Evolutionary conservation across 2,329 filamentous ascomycete genomes (phyloP).

Genomic region (Ilyonectria robusta): DNA sequence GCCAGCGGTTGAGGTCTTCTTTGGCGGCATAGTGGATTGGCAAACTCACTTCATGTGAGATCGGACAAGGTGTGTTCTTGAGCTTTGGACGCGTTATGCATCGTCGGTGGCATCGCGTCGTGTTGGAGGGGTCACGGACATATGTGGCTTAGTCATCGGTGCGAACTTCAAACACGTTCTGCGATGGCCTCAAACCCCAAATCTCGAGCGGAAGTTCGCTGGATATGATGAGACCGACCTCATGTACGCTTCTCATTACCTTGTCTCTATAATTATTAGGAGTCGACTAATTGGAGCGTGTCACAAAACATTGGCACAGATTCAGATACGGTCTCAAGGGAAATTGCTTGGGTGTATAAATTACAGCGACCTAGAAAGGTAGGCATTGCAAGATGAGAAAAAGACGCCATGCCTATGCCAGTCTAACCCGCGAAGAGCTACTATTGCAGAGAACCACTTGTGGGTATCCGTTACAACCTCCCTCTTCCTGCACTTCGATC

Average conservation of each 20-base stretch:
- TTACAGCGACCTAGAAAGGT: conserved; percentile 71
- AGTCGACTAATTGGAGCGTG: not conserved
- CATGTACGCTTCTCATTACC: no score
- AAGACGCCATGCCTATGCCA: conserved; percentile 65
- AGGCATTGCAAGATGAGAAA: conserved; percentile 60
- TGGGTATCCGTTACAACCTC: conserved; percentile 58
- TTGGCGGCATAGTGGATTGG: conserved; percentile 59
- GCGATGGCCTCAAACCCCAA: not conserved
- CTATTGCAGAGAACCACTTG: conserved; percentile 57
- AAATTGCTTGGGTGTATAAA: conserved; percentile 74
- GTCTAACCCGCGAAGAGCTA: conserved; percentile 63
- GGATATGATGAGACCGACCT: no score
- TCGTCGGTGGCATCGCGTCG: not conserved
- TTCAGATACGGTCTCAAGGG: conserved; percentile 54
- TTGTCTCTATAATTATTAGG: no score
- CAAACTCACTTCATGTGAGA: not conserved
- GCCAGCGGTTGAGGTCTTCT: conserved; percentile 52
- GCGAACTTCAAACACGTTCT: not conserved
- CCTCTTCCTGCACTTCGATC: conserved; percentile 61
- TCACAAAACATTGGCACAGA: not conserved
- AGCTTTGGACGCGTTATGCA: not conserved
- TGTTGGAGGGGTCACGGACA: conserved; percentile 13
- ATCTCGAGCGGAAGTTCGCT: no score
- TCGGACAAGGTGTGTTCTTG: not conserved
- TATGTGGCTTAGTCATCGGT: conserved; percentile 19